These are phyloP conservation scores for Orbilia oligospora DNA, from an alignment of 2,329 filamentous ascomycete species.

Conservation along the genomic window DNA sequence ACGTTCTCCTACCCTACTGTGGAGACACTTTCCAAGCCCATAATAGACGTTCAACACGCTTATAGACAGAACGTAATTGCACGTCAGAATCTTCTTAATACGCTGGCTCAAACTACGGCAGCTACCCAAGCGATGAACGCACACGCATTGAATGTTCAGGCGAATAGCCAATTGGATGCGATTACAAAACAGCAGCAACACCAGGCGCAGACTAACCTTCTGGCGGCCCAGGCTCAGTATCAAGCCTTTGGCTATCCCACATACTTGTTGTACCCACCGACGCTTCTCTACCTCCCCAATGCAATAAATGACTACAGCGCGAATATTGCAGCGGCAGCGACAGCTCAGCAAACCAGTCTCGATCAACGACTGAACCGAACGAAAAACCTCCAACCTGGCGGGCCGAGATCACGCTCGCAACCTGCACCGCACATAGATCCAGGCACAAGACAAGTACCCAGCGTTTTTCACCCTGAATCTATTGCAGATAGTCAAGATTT, in stretches of 20 bases:
- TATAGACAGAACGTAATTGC: conserved; percentile 40
- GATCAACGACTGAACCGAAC: conserved; percentile 55
- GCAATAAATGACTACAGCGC: conserved; percentile 26
- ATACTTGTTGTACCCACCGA: conserved; percentile 38
- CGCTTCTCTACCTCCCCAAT: conserved; percentile 29
- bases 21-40: conserved; percentile 42
- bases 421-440: conserved; percentile 54
- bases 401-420: conserved; percentile 55
- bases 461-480: conserved; percentile 46
- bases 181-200: conserved; percentile 44
- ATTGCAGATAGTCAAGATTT: conserved; percentile 44
- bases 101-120: conserved; percentile 29
- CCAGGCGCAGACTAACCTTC: conserved; percentile 39
- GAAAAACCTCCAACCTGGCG: conserved; percentile 57
- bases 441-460: conserved; percentile 41
- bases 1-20: conserved; percentile 45
- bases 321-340: conserved; percentile 20
- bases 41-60: conserved; percentile 46
- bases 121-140: background rate
- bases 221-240: conserved; percentile 48
- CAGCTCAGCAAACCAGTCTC: conserved; percentile 49
- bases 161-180: conserved; percentile 40
- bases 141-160: conserved; percentile 29
- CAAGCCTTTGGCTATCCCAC: conserved; percentile 41
- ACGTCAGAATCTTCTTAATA: conserved; percentile 30